These are phyloP conservation scores for Fusarium fracticaudum DNA, from an alignment of 2,329 filamentous ascomycete genomes.

Conservation along the genomic window DNA sequence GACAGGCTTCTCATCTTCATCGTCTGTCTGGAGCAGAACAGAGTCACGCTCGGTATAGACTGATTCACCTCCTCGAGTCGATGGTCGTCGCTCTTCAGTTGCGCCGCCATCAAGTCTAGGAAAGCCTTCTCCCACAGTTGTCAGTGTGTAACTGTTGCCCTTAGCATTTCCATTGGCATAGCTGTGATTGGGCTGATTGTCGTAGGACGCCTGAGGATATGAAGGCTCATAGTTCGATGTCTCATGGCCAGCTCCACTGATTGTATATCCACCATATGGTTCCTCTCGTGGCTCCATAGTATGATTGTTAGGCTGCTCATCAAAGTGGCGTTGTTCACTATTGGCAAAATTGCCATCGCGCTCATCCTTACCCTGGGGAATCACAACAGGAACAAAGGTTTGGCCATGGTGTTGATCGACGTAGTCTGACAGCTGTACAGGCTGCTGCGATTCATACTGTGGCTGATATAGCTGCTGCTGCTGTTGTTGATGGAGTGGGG, in stretches of 20 bases:
- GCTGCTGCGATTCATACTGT: conserved; percentile 17
- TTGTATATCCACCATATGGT: conserved; percentile 1
- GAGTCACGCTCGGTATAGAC: conserved; percentile 36
- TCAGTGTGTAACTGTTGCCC: conserved; percentile 25
- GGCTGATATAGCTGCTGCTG: conserved; percentile 8
- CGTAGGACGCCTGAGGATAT: conserved; percentile 11
- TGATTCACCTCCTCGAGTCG: conserved; percentile 20
- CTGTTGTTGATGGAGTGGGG: conserved; percentile 24
- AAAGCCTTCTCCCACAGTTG: conserved; percentile 38
- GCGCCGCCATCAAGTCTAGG: conserved; percentile 31
- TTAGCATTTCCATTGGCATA: conserved; percentile 21
- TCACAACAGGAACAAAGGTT: conserved; percentile 35
- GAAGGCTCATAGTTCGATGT: conserved; percentile 5
- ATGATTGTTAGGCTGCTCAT: conserved; percentile 13
- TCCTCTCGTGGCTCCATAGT: conserved; percentile 16
- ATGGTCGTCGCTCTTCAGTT: conserved; percentile 5
- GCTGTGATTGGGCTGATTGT: conserved; percentile 15
- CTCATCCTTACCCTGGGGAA: conserved; percentile 30
- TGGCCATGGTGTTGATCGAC: conserved; percentile 23
- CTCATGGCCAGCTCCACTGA: conserved; percentile 7
- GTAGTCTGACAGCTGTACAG: conserved; percentile 28
- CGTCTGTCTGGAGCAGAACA: conserved; percentile 33
- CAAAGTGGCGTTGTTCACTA: conserved; percentile 4
- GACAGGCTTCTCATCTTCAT: conserved; percentile 34
- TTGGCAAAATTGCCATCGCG: conserved; percentile 2